A percentile compares a stretch with the other conserved stretches of the same genome.
phyloP scores from a whole-genome alignment of 495 filamentous ascomycete species.

The Aspergillus sclerotiicarbonarius region DNA sequence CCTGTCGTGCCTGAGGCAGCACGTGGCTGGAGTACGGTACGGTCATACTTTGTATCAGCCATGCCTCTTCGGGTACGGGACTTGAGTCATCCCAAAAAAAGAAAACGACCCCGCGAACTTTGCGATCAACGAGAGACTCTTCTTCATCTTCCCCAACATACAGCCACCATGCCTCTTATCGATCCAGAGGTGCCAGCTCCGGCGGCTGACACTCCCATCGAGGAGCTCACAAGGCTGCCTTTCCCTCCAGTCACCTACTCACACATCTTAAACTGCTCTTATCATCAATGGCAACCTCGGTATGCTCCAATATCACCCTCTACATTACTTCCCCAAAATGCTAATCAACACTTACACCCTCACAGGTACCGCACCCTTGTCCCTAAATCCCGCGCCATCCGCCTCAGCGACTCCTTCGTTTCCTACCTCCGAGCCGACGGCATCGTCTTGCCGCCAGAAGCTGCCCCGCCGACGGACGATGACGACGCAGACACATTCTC shows the following conservation, averaged over 20 bases:
- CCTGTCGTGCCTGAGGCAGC: slow-evolving; percentile 24
- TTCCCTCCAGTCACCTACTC: slow-evolving; percentile 80
- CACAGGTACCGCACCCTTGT: slow-evolving; percentile 74
- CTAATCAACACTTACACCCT: background rate
- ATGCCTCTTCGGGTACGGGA: slow-evolving; percentile 6
- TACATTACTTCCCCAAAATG: background rate
- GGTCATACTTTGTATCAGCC: slow-evolving; percentile 12
- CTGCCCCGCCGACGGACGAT: slow-evolving; percentile 27
- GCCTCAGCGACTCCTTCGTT: slow-evolving; percentile 70
- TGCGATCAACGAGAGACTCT: slow-evolving; percentile 1
- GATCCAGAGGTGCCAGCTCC: slow-evolving; percentile 23
- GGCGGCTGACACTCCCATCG: slow-evolving; percentile 16
- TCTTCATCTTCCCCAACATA: background rate
- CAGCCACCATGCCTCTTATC: slow-evolving; percentile 31
- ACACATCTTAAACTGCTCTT: slow-evolving; percentile 93
- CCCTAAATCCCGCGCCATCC: slow-evolving; percentile 81
- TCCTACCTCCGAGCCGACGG: slow-evolving; percentile 89
- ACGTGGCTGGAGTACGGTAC: slow-evolving; percentile 8
- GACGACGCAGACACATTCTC: slow-evolving; percentile 39
- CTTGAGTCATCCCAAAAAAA: slow-evolving; percentile 15
- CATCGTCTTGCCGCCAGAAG: slow-evolving; percentile 73
- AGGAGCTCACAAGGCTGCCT: slow-evolving; percentile 47
- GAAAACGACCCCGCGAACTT: slow-evolving; percentile 13
- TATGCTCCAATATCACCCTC: slow-evolving; percentile 11
- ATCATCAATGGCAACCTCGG: slow-evolving; percentile 82